Base-by-base conservation (phyloP, 2,329 filamentous ascomycete genomes). In the Aurifilum marmelostoma region DNA sequence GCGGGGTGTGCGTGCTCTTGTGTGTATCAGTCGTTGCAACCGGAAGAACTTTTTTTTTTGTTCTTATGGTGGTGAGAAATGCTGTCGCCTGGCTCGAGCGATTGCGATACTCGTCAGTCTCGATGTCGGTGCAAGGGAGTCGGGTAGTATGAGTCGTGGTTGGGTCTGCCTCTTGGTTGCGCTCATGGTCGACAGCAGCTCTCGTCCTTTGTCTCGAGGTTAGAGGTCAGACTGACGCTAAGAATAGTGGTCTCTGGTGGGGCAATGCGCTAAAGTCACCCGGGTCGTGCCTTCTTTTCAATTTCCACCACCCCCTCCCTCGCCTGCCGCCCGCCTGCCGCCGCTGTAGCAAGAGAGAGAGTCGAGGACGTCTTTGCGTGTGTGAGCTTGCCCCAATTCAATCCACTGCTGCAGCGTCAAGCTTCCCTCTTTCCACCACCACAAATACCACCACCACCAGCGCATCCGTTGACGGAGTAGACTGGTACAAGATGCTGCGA, bases 401-500 rank as follows among this genome's bases (percentile, higher is more conserved):
- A 65, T 18, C 29, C 3, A 14, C 58, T 32, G 52, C 39, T 39
- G 24, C 56, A 21, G 54, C 64, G 14, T 32, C 3, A 4, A 47
- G 34, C 56, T 47, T 41, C 24, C n/a, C 27, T 34, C 21, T 47
- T n/a, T 2, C 54, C 64, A 66, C 16, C 52, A 47, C 50, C 32
- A 47, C 52, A 52, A 43, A 34, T 8, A 34, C 34, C 34, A 34
- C 34, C 62, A 66, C 59, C 54, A 63, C 54, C 63, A 64, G 61
- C 54, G 60, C 54, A 62, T 67, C 63, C 68, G 66, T 66, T 52
- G 59, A 68, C 62, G 67, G 66, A 66, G 58, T 50, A 41, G 63
- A 54, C 41, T 70, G 65, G 76, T 29, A 11, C 67, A 71, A 56
- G 37, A 79, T 74, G 69, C 80, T 82, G 79, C 76, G 80, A 77